These are phyloP conservation scores for Sporisorium reilianum DNA, from an alignment of 1,284 basidiomycete species.

Conservation along the genomic window DNA sequence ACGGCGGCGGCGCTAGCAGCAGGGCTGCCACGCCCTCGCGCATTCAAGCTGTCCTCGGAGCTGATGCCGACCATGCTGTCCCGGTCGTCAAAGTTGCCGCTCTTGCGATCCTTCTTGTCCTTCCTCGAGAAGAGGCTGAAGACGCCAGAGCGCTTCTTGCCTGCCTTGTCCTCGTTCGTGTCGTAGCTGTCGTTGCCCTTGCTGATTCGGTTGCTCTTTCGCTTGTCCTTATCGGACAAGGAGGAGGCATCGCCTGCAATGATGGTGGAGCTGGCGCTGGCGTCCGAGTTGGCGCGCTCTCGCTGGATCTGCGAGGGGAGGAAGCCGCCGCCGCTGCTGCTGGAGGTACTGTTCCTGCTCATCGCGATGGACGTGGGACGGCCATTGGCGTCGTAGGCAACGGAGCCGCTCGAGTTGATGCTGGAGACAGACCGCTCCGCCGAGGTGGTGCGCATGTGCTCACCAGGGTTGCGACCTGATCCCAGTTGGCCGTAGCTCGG, in stretches of 20 bases:
- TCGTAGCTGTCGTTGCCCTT: conserved; percentile 50
- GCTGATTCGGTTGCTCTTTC: conserved; percentile 53
- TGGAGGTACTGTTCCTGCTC: conserved; percentile 45
- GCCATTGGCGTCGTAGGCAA: conserved; percentile 20
- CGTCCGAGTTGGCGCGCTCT: conserved; percentile 55
- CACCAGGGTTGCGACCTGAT: conserved; percentile 16
- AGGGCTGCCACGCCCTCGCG: conserved; percentile 26
- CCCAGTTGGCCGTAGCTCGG: conserved; percentile 28
- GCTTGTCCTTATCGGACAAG: conserved; percentile 43
- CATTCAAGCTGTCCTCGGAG: conserved; percentile 47
- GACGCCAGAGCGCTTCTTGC: conserved; percentile 65
- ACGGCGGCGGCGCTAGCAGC: conserved; percentile 10
- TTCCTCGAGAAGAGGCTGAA: conserved; percentile 65
- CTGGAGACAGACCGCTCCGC: conserved; percentile 53
- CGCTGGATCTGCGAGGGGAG: conserved; percentile 61
- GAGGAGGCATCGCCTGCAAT: conserved; percentile 32
- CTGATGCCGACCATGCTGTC: conserved; percentile 51
- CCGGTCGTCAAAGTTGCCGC: conserved; percentile 50
- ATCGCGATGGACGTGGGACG: conserved; percentile 31
- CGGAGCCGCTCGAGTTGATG: conserved; percentile 30
- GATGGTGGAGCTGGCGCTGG: conserved; percentile 43
- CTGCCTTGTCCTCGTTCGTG: conserved; percentile 51
- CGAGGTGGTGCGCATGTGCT: conserved; percentile 43
- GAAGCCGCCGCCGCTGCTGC: conserved; percentile 51
- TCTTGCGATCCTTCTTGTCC: conserved; percentile 66